Evolutionary conservation across 2,329 filamentous ascomycete species (phyloP), one percentile per base, ranked within the genome.

Genomic region (Fusarium luffae): DNA sequence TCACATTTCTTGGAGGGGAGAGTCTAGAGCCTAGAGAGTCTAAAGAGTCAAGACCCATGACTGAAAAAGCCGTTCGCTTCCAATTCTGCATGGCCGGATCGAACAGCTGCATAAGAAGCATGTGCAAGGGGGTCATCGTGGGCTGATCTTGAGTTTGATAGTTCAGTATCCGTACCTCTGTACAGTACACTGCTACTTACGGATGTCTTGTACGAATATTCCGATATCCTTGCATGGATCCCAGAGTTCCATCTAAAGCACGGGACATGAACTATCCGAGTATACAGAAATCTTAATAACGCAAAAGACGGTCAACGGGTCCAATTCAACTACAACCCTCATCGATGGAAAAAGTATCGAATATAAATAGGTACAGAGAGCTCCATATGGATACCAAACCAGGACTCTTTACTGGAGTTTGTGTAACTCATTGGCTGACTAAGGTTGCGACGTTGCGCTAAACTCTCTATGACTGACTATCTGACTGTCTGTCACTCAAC

Each of bases 21-120:
- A 52, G 49, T 51, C 32, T 19, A 51, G 49, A 51, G 18, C n/a
- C 44, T 27, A 46, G 27, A n/a, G 34, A 51, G 32, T 51, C 32
- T 18, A 27, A n/a, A 51, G 25, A 27, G 25, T 27, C 25, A 30
- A 28, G 46, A 48, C 71, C 63, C 62, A 69, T 63, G 67, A 55
- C 30, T 46, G n/a, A 52, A 40, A 51, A 68, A 64, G 63, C 52
- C 37, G 68, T 68, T 68, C 46, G 51, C 42, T 34, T 52, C 44
- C 40, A 27, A 40, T 23, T 42, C 30, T 57, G 61, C 54, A 62
- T 63, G 63, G 40, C 41, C 41, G 66, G 56, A 63, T 69, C 63
- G 54, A 64, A 64, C 37, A 54, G 64, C 46, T 64, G 63, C 67
- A 70, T 68, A 49, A 69, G 50, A 70, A 60, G 44, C 54, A 58